Evolutionary conservation across 257 asterid species (phyloP), one percentile per base, ranked within the genome.

Genomic region (Scutellaria minor): DNA sequence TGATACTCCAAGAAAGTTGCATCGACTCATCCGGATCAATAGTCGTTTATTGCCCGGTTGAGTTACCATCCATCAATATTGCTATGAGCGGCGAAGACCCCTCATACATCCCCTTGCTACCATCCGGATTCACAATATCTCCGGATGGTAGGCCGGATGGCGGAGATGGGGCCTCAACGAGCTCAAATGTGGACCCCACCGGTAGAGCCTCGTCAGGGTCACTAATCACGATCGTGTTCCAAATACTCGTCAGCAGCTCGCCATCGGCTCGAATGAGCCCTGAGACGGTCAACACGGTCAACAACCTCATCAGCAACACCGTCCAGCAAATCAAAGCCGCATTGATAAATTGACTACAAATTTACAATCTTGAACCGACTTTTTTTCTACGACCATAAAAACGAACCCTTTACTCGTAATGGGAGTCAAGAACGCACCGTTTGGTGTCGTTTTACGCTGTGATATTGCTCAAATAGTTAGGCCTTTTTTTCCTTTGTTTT

Each of bases 41-140:
- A 1, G 92, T 95, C 3, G 96, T 92, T 18, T 92, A 87, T 77
- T 80, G 93, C 56, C 97, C 99, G 0, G 90, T 95, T 1, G 99
- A 95, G 58, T 76, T 92, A 15, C 87, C 91, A 0, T 84, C 90
- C 13, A 90, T 95, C 82, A 85, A 92, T 88, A 53, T 92, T 3
- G 97, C 94, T 5, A 92, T 90, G 99, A 89, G 96, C 15, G 99
- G 98, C 1, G 96, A 89, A 62, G 98, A 92, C 75, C 89, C 99
- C 0, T 78, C 96, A 0, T 88, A 81, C 83, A 86, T 92, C 72
- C 93, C 96, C 0, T 57, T 95, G 7, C 84, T 87, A 9, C 96
- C 98, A 5, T 92, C 97, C 0, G 99, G 99, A 1, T 95, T 95
- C 89, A 78, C 94, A 0, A 89, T 95, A 53, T 74, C 91, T 0